A percentile compares a stretch with the other conserved stretches of the same genome.
Evolutionary conservation across 331 rosid species (phyloP).

Genomic region (Dryas integrifolia): DNA sequence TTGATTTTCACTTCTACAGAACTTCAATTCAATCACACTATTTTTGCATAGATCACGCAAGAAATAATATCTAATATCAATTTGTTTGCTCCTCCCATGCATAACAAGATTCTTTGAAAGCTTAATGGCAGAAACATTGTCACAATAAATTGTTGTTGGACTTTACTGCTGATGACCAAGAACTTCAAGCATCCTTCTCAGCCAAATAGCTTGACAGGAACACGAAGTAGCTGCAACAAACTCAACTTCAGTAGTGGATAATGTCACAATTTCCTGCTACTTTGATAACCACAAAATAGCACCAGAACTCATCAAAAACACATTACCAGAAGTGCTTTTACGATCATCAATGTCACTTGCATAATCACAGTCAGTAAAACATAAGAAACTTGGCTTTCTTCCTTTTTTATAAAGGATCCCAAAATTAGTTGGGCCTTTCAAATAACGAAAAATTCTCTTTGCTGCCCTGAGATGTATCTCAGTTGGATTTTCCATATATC

Average conservation of each 20-base stretch:
- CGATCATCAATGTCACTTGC: not conserved
- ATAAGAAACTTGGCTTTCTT: not conserved
- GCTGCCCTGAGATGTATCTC: not conserved
- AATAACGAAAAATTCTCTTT: not conserved
- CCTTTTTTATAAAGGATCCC: not conserved
- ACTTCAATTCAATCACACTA: too few relatives aligned
- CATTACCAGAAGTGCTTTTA: not conserved
- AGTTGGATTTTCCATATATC: not conserved
- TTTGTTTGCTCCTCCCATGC: too few relatives aligned
- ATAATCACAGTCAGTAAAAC: not conserved
- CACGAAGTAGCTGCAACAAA: not conserved
- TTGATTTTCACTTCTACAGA: too few relatives aligned
- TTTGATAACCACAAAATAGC: not conserved
- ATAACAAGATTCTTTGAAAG: too few relatives aligned
- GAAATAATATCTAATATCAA: too few relatives aligned
- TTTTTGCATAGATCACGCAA: too few relatives aligned
- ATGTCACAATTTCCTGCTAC: not conserved
- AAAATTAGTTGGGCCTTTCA: not conserved
- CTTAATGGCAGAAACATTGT: not conserved
- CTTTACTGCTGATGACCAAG: not conserved
- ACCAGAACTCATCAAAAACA: not conserved
- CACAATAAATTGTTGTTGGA: not conserved
- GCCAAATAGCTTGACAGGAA: not conserved
- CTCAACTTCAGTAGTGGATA: not conserved
- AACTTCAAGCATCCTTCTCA: not conserved